A percentile compares a stretch with the other conserved stretches of the same genome.
Conservation (phyloP, 202 grass and related monocot species). For the Bolboschoenoplectus hybrid region DNA sequence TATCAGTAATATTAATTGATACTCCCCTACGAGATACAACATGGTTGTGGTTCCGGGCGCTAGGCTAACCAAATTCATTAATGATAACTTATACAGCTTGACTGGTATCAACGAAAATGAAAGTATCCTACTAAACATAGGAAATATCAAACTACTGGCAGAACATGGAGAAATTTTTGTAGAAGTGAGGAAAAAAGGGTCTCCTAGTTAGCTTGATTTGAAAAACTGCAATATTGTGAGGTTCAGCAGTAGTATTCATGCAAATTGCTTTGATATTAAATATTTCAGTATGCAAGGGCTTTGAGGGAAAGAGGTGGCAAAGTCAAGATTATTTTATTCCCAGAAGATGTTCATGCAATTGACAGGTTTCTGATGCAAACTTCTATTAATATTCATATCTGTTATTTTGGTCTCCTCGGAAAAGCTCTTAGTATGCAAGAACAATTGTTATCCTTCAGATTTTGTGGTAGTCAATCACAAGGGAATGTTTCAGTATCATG, state of each 20-base stretch:
- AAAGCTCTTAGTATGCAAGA: neutral
- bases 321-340: constrained; percentile 83
- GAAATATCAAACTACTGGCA: neutral
- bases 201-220: neutral
- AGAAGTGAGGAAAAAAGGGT: neutral
- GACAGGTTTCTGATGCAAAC: constrained; percentile 66
- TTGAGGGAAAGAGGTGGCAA: constrained; percentile 85
- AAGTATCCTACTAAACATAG: neutral
- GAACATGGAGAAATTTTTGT: neutral
- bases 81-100: neutral
- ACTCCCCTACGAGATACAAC: neutral
- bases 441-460: constrained; percentile 8
- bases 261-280: neutral
- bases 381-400: constrained; percentile 23
- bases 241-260: neutral
- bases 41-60: neutral
- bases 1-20: neutral
- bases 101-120: neutral
- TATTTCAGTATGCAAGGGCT: constrained; percentile 70
- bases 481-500: neutral
- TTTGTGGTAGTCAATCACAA: neutral
- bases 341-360: constrained; percentile 81
- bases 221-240: neutral
- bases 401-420: neutral
- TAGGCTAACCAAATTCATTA: neutral